phyloP scores from a whole-genome alignment of 352 stramenopile species.

The Pythium sukuiense region DNA sequence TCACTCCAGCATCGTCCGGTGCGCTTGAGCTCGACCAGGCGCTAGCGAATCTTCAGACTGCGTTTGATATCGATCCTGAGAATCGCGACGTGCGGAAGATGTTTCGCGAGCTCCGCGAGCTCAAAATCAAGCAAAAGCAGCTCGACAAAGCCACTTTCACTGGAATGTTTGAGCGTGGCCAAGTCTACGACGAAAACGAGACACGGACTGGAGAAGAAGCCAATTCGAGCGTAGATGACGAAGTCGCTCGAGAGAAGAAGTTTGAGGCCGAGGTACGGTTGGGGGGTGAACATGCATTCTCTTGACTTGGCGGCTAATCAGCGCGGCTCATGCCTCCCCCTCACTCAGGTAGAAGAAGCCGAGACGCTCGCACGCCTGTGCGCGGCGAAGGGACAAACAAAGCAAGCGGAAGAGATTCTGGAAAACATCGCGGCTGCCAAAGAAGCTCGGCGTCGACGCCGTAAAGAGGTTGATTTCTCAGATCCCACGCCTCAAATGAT shows the following conservation, averaged over 20 bases:
- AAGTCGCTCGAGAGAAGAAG: conserved; percentile 38
- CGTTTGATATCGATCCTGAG: conserved; percentile 51
- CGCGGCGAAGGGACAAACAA: conserved; percentile 58
- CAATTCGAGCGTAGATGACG: conserved; percentile 14
- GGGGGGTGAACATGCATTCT: too few species aligned
- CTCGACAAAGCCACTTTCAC: conserved; percentile 79
- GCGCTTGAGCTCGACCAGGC: conserved; percentile 77
- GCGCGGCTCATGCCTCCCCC: too few species aligned
- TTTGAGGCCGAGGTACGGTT: conserved; percentile 52
- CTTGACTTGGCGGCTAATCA: too few species aligned
- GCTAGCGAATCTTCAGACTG: conserved; percentile 70
- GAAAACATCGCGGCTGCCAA: conserved; percentile 60
- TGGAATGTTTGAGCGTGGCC: conserved; percentile 78
- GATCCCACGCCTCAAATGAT: conserved; percentile 79
- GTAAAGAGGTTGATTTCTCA: conserved; percentile 78
- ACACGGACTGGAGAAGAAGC: conserved; percentile 15
- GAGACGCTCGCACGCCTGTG: conserved; percentile 65
- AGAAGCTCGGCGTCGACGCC: conserved; percentile 37
- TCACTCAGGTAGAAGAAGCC: conserved; percentile 55
- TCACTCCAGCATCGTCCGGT: conserved; percentile 71
- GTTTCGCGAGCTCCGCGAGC: conserved; percentile 66
- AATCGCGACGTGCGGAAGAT: conserved; percentile 69
- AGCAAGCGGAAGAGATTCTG: conserved; percentile 65
- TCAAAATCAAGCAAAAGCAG: conserved; percentile 57
- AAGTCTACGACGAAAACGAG: conserved; percentile 51